Evolutionary conservation across 176 grass and related monocot genomes (phyloP), one percentile per base, ranked within the genome.

Genomic region (Tillandsia leiboldiana): DNA sequence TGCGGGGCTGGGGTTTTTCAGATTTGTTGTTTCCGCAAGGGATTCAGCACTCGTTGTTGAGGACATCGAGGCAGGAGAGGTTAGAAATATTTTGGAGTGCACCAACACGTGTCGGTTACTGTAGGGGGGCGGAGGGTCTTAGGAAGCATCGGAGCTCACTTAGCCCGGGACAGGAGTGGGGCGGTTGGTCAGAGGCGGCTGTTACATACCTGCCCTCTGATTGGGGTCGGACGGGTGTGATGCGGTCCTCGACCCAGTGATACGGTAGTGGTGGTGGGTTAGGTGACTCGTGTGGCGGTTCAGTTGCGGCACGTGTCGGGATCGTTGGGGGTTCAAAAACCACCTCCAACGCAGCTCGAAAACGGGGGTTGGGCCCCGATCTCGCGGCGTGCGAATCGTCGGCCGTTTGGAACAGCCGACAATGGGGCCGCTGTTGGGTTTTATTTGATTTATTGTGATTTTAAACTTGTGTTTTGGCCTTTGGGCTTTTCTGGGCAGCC

Each of bases 291-390:
- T 58, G 54, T 3, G 54, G 54, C 13, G 15, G 12, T 9, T 18
- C 54, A 76, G 77, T 72, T 80, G 64, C 72, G 76, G 22, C 85
- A 83, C 58, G 85, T 76, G 17, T 56, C 64, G 13, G 54, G 54
- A 8, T 58, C 14, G 54, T 58, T 20, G 54, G 4, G 54, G 53
- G 54, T 20, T 12, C 4, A 58, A 17, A 29, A 29, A 29, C 28
- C 24, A 24, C 24, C 24, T 0, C 54, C 54, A 17, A n/a, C 54
- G 54, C 14, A 29, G 28, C 28, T 29, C 28, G 28, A 29, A 29
- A 29, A 29, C 28, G 28, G 28, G 2, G 28, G 28, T 29, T 29
- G 28, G 28, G 28, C 28, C 28, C 28, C 28, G 28, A 29, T 29
- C 28, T 29, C 28, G 2, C 28, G 28, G 28, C 28, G 28, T 29